These are phyloP conservation scores for Populus ilicifolia DNA, from an alignment of 345 rosid genomes.

Conservation along the genomic window DNA sequence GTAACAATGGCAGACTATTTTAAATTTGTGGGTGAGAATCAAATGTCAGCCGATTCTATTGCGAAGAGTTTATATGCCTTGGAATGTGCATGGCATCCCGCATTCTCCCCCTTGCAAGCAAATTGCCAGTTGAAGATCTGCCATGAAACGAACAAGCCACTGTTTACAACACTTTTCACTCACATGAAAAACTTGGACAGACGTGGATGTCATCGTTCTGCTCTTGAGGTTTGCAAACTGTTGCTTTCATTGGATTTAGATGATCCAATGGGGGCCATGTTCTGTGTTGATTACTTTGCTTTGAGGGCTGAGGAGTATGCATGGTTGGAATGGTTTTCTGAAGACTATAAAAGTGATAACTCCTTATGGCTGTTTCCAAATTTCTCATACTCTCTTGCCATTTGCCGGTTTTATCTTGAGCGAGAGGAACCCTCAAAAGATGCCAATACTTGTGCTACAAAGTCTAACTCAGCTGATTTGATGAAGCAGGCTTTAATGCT, in stretches of 20 bases:
- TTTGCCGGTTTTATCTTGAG: slow-evolving; percentile 68
- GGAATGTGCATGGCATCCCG: slow-evolving; percentile 90
- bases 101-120: slow-evolving; percentile 69
- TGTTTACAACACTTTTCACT: slow-evolving; percentile 66
- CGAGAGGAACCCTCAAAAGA: slow-evolving; percentile 40
- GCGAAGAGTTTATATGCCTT: slow-evolving; percentile 74
- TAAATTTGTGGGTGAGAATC: slow-evolving; percentile 75
- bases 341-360: slow-evolving; percentile 60
- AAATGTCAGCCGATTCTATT: slow-evolving; percentile 77
- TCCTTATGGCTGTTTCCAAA: slow-evolving; percentile 89
- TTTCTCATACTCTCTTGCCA: slow-evolving; percentile 82
- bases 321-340: slow-evolving; percentile 77
- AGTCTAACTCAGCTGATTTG: slow-evolving; percentile 59
- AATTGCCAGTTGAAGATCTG: slow-evolving; percentile 65
- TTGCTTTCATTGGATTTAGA: slow-evolving; percentile 72
- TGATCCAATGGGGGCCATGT: slow-evolving; percentile 83
- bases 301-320: slow-evolving; percentile 77
- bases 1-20: slow-evolving; percentile 89
- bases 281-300: slow-evolving; percentile 84
- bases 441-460: slow-evolving; percentile 23
- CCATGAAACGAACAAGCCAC: slow-evolving; percentile 75
- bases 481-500: slow-evolving; percentile 90
- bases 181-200: slow-evolving; percentile 88
- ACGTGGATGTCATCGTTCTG: slow-evolving; percentile 91
- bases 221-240: slow-evolving; percentile 82